Percentiles rank a stretch among this genome's conserved stretches.
Evolutionary conservation across 2,329 filamentous ascomycete genomes (phyloP).

Genomic region (Trichoderma gracile): DNA sequence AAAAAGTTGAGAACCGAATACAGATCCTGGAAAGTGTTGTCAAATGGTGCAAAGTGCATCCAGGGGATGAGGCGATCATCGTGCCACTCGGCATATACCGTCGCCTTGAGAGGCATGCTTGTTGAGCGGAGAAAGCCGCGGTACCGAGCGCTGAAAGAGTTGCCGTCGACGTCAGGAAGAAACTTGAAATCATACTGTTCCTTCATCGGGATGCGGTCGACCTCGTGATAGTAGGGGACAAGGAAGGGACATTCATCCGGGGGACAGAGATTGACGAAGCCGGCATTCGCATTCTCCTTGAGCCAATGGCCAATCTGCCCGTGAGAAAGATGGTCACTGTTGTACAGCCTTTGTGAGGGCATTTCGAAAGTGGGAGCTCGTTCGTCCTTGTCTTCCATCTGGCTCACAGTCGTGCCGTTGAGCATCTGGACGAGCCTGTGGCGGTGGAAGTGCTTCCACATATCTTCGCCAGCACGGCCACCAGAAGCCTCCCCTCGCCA

Average conservation of each 20-base stretch:
- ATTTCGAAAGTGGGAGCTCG: constrained; percentile 52
- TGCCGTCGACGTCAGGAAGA: constrained; percentile 71
- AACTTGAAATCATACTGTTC: constrained; percentile 62
- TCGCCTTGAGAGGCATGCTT: constrained; percentile 68
- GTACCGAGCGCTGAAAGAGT: constrained; percentile 64
- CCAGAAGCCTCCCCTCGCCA: constrained; percentile 69
- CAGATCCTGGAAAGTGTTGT: constrained; percentile 66
- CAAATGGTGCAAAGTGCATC: constrained; percentile 72
- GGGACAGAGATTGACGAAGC: constrained; percentile 48
- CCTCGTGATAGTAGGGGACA: constrained; percentile 39
- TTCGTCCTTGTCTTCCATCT: constrained; percentile 45
- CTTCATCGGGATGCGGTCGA: constrained; percentile 44
- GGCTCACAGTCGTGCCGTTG: constrained; percentile 59
- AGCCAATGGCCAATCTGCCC: constrained; percentile 46
- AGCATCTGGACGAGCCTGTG: constrained; percentile 70
- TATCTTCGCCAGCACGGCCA: constrained; percentile 53
- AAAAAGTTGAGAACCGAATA: constrained; percentile 68
- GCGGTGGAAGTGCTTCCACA: constrained; percentile 70
- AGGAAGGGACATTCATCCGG: constrained; percentile 44
- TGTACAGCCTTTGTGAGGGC: constrained; percentile 46
- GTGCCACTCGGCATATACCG: constrained; percentile 74
- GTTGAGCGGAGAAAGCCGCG: constrained; percentile 64
- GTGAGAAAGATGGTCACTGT: constrained; percentile 41
- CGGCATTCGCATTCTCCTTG: constrained; percentile 43
- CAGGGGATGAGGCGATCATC: constrained; percentile 68